Evolutionary conservation across 768 basidiomycete genomes (phyloP).

Genomic region (Pleurotus sapidus): DNA sequence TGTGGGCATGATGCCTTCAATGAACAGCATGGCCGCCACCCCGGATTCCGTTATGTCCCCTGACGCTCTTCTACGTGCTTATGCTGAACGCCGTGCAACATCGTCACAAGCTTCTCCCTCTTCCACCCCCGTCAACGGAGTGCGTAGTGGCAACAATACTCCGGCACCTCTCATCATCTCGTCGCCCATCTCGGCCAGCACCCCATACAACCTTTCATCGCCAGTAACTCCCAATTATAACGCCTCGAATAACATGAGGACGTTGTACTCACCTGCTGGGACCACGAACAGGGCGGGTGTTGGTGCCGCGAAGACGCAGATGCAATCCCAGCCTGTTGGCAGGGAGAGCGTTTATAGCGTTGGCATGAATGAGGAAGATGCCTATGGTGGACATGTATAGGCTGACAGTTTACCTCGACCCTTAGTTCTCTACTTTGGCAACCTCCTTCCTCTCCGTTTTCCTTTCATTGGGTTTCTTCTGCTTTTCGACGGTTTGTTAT

Average conservation of each 20-base stretch:
- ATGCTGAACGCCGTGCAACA: conserved; percentile 42
- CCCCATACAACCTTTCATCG: background rate
- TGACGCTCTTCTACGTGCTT: conserved; percentile 76
- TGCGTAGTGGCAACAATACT: background rate
- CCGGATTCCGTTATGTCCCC: conserved; percentile 48
- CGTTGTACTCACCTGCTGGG: background rate
- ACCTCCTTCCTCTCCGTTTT: background rate
- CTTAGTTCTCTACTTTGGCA: background rate
- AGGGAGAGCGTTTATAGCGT: conserved; percentile 5
- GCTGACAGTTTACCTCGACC: background rate
- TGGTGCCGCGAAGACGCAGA: background rate
- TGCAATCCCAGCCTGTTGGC: too few relatives aligned
- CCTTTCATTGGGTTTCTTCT: background rate
- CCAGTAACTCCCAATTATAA: background rate
- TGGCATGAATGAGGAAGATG: conserved; percentile 7
- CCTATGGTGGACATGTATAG: conserved; percentile 2
- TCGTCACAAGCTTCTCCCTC: background rate
- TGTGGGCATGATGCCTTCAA: conserved; percentile 25
- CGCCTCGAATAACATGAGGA: conserved; percentile 6
- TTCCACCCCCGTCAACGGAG: background rate
- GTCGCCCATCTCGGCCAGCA: background rate
- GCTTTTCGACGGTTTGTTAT: background rate
- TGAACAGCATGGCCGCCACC: conserved; percentile 28
- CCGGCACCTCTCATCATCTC: background rate
- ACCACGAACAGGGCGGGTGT: background rate